These are phyloP conservation scores for Flagelloscypha sp. DNA, from an alignment of 768 basidiomycete genomes.

Conservation along the genomic window DNA sequence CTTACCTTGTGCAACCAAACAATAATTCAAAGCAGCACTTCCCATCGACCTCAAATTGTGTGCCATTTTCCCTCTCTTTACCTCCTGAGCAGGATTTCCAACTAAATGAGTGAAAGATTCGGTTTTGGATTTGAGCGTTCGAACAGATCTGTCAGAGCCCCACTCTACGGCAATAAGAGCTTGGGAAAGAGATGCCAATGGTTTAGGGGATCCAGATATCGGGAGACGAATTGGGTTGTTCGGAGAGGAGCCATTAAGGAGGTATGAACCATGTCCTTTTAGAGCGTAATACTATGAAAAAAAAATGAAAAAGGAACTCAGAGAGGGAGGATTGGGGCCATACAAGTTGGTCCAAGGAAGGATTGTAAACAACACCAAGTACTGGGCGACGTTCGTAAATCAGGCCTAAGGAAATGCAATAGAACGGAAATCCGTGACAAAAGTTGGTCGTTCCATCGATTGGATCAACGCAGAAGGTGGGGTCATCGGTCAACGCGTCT, in stretches of 20 bases:
- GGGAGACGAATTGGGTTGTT: conserved; percentile 53
- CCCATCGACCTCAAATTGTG: conserved; percentile 81
- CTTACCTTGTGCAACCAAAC: conserved; percentile 84
- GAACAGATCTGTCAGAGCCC: conserved; percentile 67
- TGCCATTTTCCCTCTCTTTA: conserved; percentile 72
- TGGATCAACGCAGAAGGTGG: conserved; percentile 95
- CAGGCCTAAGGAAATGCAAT: conserved; percentile 86
- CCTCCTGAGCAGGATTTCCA: conserved; percentile 53
- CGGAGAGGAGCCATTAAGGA: conserved; percentile 38
- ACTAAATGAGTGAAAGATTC: conserved; percentile 68
- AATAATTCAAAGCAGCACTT: conserved; percentile 76
- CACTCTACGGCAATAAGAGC: conserved; percentile 79
- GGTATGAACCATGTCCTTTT: conserved; percentile 71
- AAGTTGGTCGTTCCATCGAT: conserved; percentile 93
- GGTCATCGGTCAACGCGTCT: conserved; percentile 69
- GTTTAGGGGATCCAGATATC: conserved; percentile 48
- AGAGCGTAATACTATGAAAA: conserved; percentile 61
- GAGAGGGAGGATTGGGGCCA: conserved; percentile 11
- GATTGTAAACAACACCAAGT: conserved; percentile 89
- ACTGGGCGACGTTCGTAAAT: conserved; percentile 76
- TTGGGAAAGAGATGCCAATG: conserved; percentile 58
- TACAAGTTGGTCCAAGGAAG: conserved; percentile 80
- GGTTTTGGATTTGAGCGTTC: conserved; percentile 48
- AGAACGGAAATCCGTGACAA: conserved; percentile 78
- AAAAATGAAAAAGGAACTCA: conserved; percentile 2